Evolutionary conservation across 2,329 filamentous ascomycete genomes (phyloP).

Genomic region (Aspergillus hortae): DNA sequence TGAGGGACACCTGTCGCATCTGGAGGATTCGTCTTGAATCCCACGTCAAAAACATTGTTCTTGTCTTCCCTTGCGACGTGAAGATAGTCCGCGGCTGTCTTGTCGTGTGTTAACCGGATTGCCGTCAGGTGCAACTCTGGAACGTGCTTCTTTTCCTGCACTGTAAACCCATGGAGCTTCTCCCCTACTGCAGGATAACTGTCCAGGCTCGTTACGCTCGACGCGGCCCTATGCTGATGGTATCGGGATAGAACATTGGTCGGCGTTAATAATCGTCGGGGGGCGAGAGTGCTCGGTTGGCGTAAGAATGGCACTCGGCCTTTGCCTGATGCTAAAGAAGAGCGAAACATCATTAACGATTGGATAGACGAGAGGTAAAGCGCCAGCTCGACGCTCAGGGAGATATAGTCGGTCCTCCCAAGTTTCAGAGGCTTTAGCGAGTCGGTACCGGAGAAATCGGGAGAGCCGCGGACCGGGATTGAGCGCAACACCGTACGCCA

Average conservation of each 20-base stretch:
- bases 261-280: constrained; percentile 17
- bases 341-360: constrained; percentile 28
- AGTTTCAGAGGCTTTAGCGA: neutral
- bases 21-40: constrained; percentile 97
- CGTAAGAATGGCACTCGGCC: constrained; percentile 20
- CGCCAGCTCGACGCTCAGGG: no score
- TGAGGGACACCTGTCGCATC: constrained; percentile 95
- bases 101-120: constrained; percentile 85
- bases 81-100: constrained; percentile 92
- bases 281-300: constrained; percentile 10
- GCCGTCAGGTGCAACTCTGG: constrained; percentile 92
- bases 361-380: no score
- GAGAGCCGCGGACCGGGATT: no score
- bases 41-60: constrained; percentile 99
- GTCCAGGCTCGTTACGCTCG: constrained; percentile 71
- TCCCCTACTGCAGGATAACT: constrained; percentile 76
- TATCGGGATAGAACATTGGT: constrained; percentile 14
- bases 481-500: no score
- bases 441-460: neutral
- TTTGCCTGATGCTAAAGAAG: constrained; percentile 25
- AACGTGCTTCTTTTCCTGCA: constrained; percentile 84
- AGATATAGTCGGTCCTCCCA: no score
- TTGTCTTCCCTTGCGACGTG: constrained; percentile 92
- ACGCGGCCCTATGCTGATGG: constrained; percentile 24
- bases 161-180: constrained; percentile 87